Conservation (phyloP, 345 rosid species). For the Syzygium aqueum region DNA sequence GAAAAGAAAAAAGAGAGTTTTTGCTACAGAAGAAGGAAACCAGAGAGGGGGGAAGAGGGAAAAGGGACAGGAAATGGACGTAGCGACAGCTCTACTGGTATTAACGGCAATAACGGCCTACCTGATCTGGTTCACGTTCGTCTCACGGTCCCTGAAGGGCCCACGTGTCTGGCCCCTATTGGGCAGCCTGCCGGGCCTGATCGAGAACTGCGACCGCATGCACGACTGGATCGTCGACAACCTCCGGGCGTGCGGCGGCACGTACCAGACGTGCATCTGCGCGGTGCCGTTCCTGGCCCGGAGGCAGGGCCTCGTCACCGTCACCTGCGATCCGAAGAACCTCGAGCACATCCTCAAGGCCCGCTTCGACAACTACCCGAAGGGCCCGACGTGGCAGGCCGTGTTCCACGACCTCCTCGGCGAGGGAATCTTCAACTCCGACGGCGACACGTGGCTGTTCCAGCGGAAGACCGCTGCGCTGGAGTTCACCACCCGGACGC, state of each 20-base stretch:
- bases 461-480: conserved; percentile 96
- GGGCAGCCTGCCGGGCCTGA: conserved; percentile 90
- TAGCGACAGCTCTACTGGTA: conserved; percentile 47
- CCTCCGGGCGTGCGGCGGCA: conserved; percentile 87
- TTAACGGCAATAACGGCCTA: conserved; percentile 65
- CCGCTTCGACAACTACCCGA: conserved; percentile 87
- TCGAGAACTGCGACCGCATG: conserved; percentile 81
- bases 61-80: conserved; percentile 32
- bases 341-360: conserved; percentile 79
- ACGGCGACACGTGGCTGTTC: conserved; percentile 89
- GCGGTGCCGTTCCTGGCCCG: conserved; percentile 71
- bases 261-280: conserved; percentile 96
- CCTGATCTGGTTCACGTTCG: conserved; percentile 80
- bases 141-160: conserved; percentile 70
- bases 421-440: conserved; percentile 87
- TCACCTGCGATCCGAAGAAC: conserved; percentile 91
- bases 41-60: background rate
- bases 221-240: conserved; percentile 98
- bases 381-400: conserved; percentile 97
- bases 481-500: conserved; percentile 93
- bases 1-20: background rate
- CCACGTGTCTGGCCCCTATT: conserved; percentile 88
- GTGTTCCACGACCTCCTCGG: conserved; percentile 93
- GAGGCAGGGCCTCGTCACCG: conserved; percentile 93
- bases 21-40: background rate